Evolutionary conservation across 352 stramenopile species (phyloP), one percentile per base, ranked within the genome.

Genomic region (Globisporangium parvum): DNA sequence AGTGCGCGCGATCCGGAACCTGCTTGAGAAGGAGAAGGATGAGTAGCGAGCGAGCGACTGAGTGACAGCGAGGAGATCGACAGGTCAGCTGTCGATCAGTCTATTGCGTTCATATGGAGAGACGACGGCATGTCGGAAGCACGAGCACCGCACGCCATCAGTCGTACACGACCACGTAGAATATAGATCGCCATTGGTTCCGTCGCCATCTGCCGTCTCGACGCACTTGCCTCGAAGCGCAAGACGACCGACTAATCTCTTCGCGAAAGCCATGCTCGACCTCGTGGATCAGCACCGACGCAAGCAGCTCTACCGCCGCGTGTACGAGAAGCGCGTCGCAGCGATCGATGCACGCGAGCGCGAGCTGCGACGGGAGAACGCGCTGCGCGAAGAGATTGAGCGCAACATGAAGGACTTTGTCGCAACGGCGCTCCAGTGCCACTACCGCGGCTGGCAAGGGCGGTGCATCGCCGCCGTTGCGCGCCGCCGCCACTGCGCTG

Each of bases 331-430:
- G 59, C 76, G 76, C 10, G 20, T 84, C 12, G 63, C 59, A 6
- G 69, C 73, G 5, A 69, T 88, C 15, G 65, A 69, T n/a, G 52
- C 53, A 49, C 55, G 66, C 6, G 77, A 87, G 57, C 59, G 64
- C 1, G 62, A 65, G 60, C 57, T 89, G 28, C 73, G 77, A 5
- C 59, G 60, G 11, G 75, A 87, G 24, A 87, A 91, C 69, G 73
- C 70, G 12, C 50, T 91, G 9, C 73, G 78, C 23, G 80, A 90
- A 49, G 83, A 93, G 53, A 88, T 89, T 45, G 59, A 77, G 26
- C 53, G 65, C 55, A 91, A 89, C 60, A 87, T 86, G 73, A 85
- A 81, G 23, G 61, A 80, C 57, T 88, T 86, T 21, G 79, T 91
- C 28, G 83, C 83, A 9, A 86, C 75, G 8, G 76, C 75, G 26